Conservation (phyloP, 352 stramenopile genomes). For the Pythium insidiosum region DNA sequence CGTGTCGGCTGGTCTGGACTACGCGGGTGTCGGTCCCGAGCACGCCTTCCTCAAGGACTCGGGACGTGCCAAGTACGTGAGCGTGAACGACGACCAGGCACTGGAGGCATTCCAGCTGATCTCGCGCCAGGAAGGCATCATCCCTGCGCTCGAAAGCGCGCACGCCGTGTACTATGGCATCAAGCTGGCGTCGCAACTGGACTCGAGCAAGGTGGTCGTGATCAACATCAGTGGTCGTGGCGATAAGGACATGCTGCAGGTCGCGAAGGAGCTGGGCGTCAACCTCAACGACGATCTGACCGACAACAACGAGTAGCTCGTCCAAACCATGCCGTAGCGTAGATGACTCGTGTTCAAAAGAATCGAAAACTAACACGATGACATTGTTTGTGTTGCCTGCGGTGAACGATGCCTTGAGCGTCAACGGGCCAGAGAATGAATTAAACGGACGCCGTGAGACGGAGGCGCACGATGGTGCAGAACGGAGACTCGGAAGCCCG, state of each 20-base stretch:
- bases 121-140: conserved; percentile 96
- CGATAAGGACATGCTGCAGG: conserved; percentile 99
- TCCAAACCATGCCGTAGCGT: too few species aligned
- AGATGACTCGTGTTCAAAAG: too few species aligned
- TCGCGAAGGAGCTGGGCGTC: conserved; percentile 94
- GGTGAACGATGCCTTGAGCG: too few species aligned
- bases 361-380: too few species aligned
- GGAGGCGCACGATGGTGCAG: too few species aligned
- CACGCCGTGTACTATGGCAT: conserved; percentile 95
- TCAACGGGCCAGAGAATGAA: too few species aligned
- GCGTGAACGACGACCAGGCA: conserved; percentile 95
- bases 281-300: conserved; percentile 84
- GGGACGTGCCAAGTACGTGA: conserved; percentile 93
- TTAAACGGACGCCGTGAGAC: too few species aligned
- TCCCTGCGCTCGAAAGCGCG: conserved; percentile 94
- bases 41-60: conserved; percentile 96
- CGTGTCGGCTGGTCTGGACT: conserved; percentile 95
- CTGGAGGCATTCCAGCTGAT: conserved; percentile 95
- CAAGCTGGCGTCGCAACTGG: conserved; percentile 87
- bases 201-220: conserved; percentile 89
- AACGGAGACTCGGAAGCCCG: too few species aligned
- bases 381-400: too few species aligned
- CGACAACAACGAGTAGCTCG: too few species aligned
- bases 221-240: conserved; percentile 97
- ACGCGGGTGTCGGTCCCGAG: conserved; percentile 96